phyloP scores from a whole-genome alignment of 257 asterid species.

The Osmanthus fragrans region DNA sequence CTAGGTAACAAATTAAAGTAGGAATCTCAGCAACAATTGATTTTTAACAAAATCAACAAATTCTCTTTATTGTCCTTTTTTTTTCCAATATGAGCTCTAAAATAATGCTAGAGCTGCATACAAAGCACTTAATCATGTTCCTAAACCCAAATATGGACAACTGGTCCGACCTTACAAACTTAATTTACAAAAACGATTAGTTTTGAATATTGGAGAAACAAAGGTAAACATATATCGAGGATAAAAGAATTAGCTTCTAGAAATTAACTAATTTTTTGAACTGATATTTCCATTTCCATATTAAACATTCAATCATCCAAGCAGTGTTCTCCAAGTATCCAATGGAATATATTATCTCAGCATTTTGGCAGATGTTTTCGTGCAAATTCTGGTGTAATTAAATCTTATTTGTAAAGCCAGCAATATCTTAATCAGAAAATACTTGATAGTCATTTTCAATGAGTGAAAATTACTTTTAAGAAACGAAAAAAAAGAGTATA shows the following conservation, averaged over 20 bases:
- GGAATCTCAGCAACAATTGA: background rate
- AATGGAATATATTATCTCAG: background rate
- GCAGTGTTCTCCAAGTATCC: background rate
- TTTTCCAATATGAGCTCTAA: background rate
- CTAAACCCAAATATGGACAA: background rate
- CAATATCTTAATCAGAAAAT: background rate
- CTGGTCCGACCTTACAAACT: background rate
- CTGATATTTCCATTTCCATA: background rate
- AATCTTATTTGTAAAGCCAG: too few species aligned
- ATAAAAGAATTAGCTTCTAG: background rate
- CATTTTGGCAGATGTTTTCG: too few species aligned
- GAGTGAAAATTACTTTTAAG: too few species aligned
- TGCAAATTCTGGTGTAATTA: background rate
- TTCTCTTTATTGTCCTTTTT: too few species aligned
- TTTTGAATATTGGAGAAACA: constrained; percentile 2
- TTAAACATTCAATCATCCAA: background rate
- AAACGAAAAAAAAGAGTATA: too few species aligned
- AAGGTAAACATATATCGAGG: background rate
- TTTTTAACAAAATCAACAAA: too few species aligned
- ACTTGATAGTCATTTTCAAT: too few species aligned
- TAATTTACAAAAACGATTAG: constrained; percentile 4
- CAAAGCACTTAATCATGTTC: too few species aligned
- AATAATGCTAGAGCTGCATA: background rate
- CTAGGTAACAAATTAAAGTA: background rate
- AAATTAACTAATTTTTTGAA: too few species aligned